phyloP scores from a whole-genome alignment of 1,139 yeast species.

The Saccharomyces hybrid region DNA sequence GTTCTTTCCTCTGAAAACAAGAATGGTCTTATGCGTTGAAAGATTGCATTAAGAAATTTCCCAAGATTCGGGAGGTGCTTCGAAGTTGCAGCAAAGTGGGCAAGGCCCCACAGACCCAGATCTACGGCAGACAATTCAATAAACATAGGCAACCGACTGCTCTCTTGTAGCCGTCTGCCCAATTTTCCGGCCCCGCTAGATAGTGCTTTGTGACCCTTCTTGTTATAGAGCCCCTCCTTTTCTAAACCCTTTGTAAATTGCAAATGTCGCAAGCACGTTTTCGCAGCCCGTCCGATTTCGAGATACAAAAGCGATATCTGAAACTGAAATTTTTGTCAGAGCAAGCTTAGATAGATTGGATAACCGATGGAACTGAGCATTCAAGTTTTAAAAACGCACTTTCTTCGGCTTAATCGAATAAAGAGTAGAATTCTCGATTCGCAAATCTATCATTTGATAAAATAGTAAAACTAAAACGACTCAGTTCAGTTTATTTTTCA shows the following conservation, averaged over 20 bases:
- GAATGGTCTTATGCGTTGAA: neutral
- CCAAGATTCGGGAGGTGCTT: neutral
- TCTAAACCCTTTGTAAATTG: neutral
- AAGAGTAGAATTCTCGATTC: neutral
- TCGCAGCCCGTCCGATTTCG: neutral
- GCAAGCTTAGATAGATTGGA: neutral
- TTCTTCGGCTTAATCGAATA: neutral
- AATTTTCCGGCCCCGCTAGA: neutral
- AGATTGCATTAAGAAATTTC: neutral
- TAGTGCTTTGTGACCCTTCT: neutral
- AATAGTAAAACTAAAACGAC: neutral
- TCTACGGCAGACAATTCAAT: too few species aligned
- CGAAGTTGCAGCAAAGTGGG: neutral
- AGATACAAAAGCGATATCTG: neutral
- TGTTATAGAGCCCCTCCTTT: neutral
- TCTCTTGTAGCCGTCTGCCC: neutral
- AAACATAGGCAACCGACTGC: neutral
- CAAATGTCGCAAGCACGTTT: constrained; percentile 1
- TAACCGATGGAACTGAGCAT: neutral
- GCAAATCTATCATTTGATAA: neutral
- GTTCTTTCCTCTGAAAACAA: neutral
- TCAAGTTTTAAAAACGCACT: neutral
- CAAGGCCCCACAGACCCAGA: neutral
- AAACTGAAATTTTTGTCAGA: neutral
- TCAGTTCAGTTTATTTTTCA: neutral